Percentiles rank a stretch among this genome's conserved stretches.
These are phyloP conservation scores for Stemphylium vesicarium DNA, from an alignment of 2,329 filamentous ascomycete genomes.

Conservation along the genomic window DNA sequence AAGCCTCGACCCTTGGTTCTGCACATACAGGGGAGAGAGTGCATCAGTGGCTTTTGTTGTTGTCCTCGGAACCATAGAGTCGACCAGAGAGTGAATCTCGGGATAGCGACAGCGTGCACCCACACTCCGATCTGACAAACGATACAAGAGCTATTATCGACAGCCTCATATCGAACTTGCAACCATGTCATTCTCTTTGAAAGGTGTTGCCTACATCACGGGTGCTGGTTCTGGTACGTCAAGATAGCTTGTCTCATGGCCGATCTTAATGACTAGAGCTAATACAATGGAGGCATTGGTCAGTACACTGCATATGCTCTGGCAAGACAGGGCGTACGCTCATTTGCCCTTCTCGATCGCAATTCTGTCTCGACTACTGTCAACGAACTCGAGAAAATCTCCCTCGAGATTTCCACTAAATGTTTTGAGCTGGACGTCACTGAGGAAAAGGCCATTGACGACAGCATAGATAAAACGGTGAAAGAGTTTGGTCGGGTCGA, in stretches of 20 bases:
- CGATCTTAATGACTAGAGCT: not conserved
- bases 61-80: not conserved
- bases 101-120: not conserved
- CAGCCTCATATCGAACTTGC: not conserved
- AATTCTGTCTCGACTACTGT: constrained; percentile 46
- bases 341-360: constrained; percentile 57
- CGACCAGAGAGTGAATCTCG: no score
- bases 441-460: constrained; percentile 52
- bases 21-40: not conserved
- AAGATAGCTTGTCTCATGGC: not conserved
- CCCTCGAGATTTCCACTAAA: constrained; percentile 52
- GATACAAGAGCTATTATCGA: not conserved
- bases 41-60: not conserved
- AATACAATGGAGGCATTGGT: constrained; percentile 55
- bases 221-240: constrained; percentile 55
- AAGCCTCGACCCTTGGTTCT: no score
- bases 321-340: constrained; percentile 56
- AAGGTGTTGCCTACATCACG: constrained; percentile 58
- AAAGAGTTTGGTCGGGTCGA: constrained; percentile 61
- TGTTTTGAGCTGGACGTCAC: constrained; percentile 56
- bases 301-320: constrained; percentile 56
- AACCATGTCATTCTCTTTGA: constrained; percentile 51
- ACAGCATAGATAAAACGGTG: constrained; percentile 52
- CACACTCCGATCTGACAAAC: not conserved
- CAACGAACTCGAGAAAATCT: constrained; percentile 44